These are phyloP conservation scores for Dactylellina parvicollis DNA, from an alignment of 2,329 filamentous ascomycete species.

Conservation along the genomic window DNA sequence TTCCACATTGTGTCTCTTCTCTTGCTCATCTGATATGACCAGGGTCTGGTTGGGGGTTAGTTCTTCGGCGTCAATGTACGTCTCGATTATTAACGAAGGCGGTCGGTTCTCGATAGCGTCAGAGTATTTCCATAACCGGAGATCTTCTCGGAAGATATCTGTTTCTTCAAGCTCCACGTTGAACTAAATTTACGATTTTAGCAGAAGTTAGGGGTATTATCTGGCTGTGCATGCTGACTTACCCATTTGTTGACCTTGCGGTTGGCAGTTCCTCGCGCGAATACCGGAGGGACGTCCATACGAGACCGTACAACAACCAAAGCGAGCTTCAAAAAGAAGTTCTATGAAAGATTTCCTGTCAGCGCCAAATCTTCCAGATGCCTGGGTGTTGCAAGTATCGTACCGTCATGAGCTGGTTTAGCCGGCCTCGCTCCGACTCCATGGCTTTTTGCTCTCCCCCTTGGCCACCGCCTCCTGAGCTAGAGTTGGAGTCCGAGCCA, in stretches of 20 bases:
- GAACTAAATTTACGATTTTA: constrained; percentile 70
- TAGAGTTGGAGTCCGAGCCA: constrained; percentile 46
- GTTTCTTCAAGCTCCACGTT: constrained; percentile 94
- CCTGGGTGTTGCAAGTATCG: background rate
- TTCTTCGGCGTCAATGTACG: constrained; percentile 81
- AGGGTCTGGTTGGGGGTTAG: constrained; percentile 86
- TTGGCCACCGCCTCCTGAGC: constrained; percentile 37
- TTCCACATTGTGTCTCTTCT: constrained; percentile 90
- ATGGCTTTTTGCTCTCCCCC: constrained; percentile 42
- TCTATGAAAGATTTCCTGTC: constrained; percentile 14
- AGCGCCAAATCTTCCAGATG: background rate
- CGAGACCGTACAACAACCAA: constrained; percentile 48
- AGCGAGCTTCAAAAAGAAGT: constrained; percentile 54
- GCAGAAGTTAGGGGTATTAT: background rate
- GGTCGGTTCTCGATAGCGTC: constrained; percentile 81
- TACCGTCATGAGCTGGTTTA: constrained; percentile 54
- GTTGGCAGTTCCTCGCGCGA: constrained; percentile 46
- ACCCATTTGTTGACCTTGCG: constrained; percentile 54
- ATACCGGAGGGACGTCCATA: constrained; percentile 53
- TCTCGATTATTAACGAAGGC: constrained; percentile 86
- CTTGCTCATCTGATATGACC: constrained; percentile 85
- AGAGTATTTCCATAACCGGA: constrained; percentile 82
- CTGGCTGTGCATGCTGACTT: background rate
- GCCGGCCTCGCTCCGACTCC: constrained; percentile 49
- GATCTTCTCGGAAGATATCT: constrained; percentile 82